Base-by-base conservation (phyloP, 768 basidiomycete species). In the Leccinellum rugosiceps region DNA sequence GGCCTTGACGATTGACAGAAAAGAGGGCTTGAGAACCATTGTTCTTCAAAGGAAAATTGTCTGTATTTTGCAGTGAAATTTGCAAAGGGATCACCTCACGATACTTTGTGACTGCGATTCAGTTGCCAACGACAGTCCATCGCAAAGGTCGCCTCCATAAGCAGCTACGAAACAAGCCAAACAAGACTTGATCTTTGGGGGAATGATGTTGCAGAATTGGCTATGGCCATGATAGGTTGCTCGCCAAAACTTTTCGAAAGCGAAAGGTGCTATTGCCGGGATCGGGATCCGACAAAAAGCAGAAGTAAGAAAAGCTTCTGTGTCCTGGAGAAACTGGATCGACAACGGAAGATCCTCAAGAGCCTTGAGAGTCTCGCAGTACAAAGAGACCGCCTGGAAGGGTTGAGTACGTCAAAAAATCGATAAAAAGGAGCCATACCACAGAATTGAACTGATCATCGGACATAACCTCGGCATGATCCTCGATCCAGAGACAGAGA, bases 201-300 rank as follows among this genome's bases (percentile, higher is more conserved):
- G 82, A 56, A 81, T 79, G 17, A 64, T 56, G 0, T 61, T 41
- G 50, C 65, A 67, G 28, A 79, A 75, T 31, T 77, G 71, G 26
- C 68, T 67, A 34, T 65, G 72, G n/a, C 70, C 70, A 32, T 82
- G 78, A 63, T 83, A 86, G 3, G 81, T 82, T 38, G 69, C 68
- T n/a, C 75, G 75, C 86, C 86, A 88, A 65, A 83, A 87, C 2
- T 67, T 70, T 60, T 77, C 75, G 58, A 87, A 88, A 1, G 80
- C 77, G 6, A 78, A 62, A 1, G 83, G 80, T 0, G 82, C 85
- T 19, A 76, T 70, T 9, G 80, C 78, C 3, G 80, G 80, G 3
- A 68, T 57, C 0, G 79, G 77, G 28, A 80, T 75, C 23, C 74
- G 78, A 4, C 71, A 71, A 61, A 87, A 86, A 0, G 78, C 78